Conservation (phyloP, 768 basidiomycete species). For the Mycena vulgaris region DNA sequence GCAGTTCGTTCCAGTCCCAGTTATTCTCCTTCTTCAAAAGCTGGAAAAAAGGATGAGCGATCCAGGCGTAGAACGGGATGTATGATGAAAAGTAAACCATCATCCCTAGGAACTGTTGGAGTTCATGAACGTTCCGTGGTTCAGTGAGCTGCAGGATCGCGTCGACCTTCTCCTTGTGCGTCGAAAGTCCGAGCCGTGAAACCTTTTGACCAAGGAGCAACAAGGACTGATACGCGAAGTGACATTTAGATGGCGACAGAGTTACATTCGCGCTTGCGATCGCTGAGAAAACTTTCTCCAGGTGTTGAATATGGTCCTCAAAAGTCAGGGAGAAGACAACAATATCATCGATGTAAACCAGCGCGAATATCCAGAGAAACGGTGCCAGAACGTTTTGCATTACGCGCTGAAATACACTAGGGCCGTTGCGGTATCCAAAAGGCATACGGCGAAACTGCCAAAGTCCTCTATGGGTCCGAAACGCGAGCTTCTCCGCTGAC, state of each 20-base stretch:
- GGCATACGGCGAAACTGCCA: constrained; percentile 60
- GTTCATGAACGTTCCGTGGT: constrained; percentile 44
- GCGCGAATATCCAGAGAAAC: constrained; percentile 55
- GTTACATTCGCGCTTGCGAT: constrained; percentile 49
- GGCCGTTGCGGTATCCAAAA: constrained; percentile 55
- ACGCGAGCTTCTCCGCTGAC: constrained; percentile 52
- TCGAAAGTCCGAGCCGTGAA: constrained; percentile 53
- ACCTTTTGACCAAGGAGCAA: constrained; percentile 53
- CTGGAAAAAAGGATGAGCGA: constrained; percentile 50
- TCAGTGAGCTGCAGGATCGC: constrained; percentile 48
- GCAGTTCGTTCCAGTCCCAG: constrained; percentile 41
- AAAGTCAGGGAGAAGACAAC: constrained; percentile 48
- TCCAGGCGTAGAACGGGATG: constrained; percentile 52
- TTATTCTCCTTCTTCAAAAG: constrained; percentile 46
- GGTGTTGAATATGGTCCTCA: constrained; percentile 49
- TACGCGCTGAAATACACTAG: constrained; percentile 56
- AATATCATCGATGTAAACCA: constrained; percentile 62
- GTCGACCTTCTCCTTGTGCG: constrained; percentile 53
- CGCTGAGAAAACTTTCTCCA: constrained; percentile 48
- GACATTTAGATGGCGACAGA: constrained; percentile 52
- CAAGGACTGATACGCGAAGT: constrained; percentile 50
- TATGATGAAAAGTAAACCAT: constrained; percentile 55
- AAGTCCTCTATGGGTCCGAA: constrained; percentile 56
- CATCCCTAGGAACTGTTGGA: constrained; percentile 55
- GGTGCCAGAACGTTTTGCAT: constrained; percentile 56